phyloP scores from a whole-genome alignment of 1,284 basidiomycete genomes.

The Rhodotorula sp. region DNA sequence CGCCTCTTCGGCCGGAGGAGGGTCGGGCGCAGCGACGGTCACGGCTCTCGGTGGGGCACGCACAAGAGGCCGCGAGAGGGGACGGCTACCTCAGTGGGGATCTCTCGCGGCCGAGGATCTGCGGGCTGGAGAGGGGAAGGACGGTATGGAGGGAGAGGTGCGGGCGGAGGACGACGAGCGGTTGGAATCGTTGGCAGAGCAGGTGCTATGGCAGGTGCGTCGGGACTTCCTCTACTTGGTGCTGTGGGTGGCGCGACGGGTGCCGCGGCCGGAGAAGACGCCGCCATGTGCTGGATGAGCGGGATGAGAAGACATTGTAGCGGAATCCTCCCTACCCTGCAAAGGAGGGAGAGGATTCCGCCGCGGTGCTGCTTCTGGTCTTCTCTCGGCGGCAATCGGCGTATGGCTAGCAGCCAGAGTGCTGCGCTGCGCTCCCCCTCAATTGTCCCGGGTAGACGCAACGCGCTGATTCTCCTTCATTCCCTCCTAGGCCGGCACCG shows the following conservation, averaged over 20 bases:
- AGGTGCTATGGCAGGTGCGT: constrained; percentile 16
- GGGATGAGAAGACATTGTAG: too few species aligned
- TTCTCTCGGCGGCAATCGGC: too few species aligned
- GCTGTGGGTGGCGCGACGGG: too few species aligned
- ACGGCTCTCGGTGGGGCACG: background rate
- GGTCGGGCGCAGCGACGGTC: background rate
- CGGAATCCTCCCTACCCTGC: too few species aligned
- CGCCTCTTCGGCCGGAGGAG: background rate
- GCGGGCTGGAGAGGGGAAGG: background rate
- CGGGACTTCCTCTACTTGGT: too few species aligned
- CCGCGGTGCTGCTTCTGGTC: too few species aligned
- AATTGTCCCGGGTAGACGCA: too few species aligned
- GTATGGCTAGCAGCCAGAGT: too few species aligned
- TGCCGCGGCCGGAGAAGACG: too few species aligned
- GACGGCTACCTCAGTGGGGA: background rate
- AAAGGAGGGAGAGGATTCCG: too few species aligned
- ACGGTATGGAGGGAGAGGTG: background rate
- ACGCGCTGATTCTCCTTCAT: background rate
- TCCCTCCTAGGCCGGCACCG: constrained; percentile 9
- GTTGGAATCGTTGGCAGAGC: background rate
- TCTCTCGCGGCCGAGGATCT: background rate
- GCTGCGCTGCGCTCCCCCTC: too few species aligned
- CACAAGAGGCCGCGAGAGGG: background rate
- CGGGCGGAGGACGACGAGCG: background rate
- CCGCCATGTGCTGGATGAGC: too few species aligned